Conservation (phyloP, 225 moss, liverwort and hornwort genomes). For the Sphagnum contortum region DNA sequence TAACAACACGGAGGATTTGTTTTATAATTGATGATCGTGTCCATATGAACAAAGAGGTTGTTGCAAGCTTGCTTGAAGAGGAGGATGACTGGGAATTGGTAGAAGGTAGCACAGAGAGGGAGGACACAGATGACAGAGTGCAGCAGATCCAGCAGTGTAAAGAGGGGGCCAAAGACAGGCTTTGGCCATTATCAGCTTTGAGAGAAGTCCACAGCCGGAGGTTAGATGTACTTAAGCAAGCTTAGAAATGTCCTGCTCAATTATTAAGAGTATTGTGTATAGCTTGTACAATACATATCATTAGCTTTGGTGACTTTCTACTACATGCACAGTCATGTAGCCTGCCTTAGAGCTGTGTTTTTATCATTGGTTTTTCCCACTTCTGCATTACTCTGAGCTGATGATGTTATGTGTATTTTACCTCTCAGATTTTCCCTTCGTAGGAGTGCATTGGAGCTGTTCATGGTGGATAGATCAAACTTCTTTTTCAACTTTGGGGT, state of each 20-base stretch:
- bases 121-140: constrained; percentile 15
- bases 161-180: constrained; percentile 84
- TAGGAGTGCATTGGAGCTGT: constrained; percentile 88
- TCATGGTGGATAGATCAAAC: constrained; percentile 96
- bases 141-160: constrained; percentile 53
- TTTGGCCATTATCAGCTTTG: constrained; percentile 83
- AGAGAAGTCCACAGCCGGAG: constrained; percentile 90
- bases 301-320: too few relatives aligned
- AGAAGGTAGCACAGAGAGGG: constrained; percentile 25
- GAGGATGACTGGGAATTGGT: constrained; percentile 46
- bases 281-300: too few relatives aligned
- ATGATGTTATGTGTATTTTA: too few relatives aligned
- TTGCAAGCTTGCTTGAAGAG: constrained; percentile 55
- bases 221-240: constrained; percentile 15
- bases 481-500: constrained; percentile 98
- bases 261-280: too few relatives aligned
- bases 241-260: too few relatives aligned
- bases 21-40: constrained; percentile 97
- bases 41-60: constrained; percentile 65
- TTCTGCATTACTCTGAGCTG: too few relatives aligned
- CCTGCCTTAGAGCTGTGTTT: too few relatives aligned
- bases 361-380: too few relatives aligned
- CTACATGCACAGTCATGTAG: too few relatives aligned
- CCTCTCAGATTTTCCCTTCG: constrained; percentile 63
- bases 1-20: constrained; percentile 87